Conservation (phyloP, 2,329 filamentous ascomycete species). For the Fusarium sublunatum region DNA sequence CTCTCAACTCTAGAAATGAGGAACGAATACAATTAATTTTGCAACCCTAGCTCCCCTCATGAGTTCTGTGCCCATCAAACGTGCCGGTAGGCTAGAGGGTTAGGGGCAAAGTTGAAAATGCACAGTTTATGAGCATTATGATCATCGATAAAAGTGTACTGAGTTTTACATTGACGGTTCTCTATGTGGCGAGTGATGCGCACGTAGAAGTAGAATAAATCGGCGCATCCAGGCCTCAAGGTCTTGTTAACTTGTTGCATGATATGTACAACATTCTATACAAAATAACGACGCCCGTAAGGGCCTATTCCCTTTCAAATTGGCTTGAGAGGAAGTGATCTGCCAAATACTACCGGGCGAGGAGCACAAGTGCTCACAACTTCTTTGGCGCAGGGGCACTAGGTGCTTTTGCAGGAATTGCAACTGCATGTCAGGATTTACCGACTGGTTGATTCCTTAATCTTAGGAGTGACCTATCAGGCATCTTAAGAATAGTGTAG, state of each 20-base stretch:
- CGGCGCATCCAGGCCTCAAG: too few species aligned
- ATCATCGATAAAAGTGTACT: neutral
- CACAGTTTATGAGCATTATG: neutral
- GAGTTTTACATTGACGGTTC: neutral
- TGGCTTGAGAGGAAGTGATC: neutral
- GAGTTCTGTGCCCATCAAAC: neutral
- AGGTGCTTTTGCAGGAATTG: too few species aligned
- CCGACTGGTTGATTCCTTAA: too few species aligned
- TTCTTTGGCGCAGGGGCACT: too few species aligned
- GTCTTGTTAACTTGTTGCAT: neutral
- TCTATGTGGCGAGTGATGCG: neutral
- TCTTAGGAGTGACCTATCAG: too few species aligned
- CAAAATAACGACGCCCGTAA: too few species aligned
- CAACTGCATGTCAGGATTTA: too few species aligned
- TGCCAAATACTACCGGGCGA: slow-evolving; percentile 73
- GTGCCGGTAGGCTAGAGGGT: neutral
- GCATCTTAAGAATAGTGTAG: too few species aligned
- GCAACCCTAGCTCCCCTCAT: too few species aligned
- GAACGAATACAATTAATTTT: neutral
- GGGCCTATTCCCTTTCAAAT: neutral
- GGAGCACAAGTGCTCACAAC: too few species aligned
- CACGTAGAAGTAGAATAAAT: neutral
- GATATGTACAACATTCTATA: neutral
- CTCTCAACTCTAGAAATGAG: slow-evolving; percentile 2
- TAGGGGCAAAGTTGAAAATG: neutral